Evolutionary conservation across 2,329 filamentous ascomycete genomes (phyloP), one percentile per base, ranked within the genome.

Genomic region (Onygenales sp.): DNA sequence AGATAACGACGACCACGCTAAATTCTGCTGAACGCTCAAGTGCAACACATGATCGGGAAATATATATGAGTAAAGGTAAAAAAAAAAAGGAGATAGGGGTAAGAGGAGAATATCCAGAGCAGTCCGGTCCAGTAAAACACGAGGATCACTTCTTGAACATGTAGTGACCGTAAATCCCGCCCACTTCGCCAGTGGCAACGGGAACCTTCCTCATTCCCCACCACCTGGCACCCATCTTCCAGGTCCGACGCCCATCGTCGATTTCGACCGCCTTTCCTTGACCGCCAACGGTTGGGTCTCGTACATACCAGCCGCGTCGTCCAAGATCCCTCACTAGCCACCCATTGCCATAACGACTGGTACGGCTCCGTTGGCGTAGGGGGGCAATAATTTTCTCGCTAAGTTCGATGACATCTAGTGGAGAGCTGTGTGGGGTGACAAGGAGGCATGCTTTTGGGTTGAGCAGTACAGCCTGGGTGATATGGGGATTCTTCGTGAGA

Each of bases 211-310:
- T 79, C 83, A 90, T 90, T 39, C 88, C 88, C 88, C 88, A 92
- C 72, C 83, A 87, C 61, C 82, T 81, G 48, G 87, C 87, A 35
- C 88, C 88, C 85, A 89, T 86, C 75, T 93, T 93, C 88, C 88
- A 93, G 62, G 74, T 72, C 35, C 84, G 75, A 46, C 73, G 69
- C 1, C 82, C 82, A 60, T 84, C 79, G 64, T 86, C 82, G 33
- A 55, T 56, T 52, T 60, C 17, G 13, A n/a, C 41, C 5, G 59
- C 64, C 41, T 56, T 43, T 8, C 53, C 48, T 11, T 56, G 50
- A n/a, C 53, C 72, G 66, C 52, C 69, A 54, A 27, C 58, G 66
- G 57, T 59, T 4, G 71, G 72, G 52, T 73, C 70, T 9, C 75
- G 69, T 35, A 75, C 84, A 72, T 69, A 90, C 86, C 68, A 91